Evolutionary conservation across 2,329 filamentous ascomycete species (phyloP).

Genomic region (Hypoxylon rubiginosum): DNA sequence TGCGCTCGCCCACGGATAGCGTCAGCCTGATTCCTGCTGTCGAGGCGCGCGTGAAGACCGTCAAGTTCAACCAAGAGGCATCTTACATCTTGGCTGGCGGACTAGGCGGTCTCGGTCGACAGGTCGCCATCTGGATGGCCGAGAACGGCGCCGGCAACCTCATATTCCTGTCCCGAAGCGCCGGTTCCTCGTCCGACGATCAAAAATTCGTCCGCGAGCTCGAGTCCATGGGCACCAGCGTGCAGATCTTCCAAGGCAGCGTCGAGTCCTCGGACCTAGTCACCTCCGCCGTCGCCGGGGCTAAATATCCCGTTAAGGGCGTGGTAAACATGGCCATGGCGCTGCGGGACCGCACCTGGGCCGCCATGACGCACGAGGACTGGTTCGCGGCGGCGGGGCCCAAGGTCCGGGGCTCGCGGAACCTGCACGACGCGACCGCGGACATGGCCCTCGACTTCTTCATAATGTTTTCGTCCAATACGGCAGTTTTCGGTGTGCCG

Average conservation of each 20-base stretch:
- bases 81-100: conserved; percentile 44
- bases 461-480: conserved; percentile 51
- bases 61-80: background rate
- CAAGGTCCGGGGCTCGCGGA: conserved; percentile 58
- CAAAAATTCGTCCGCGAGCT: conserved; percentile 26
- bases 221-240: conserved; percentile 27
- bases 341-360: conserved; percentile 49
- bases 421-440: conserved; percentile 53
- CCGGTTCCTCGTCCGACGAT: background rate
- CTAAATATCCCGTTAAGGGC: conserved; percentile 27
- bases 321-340: conserved; percentile 41
- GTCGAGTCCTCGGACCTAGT: conserved; percentile 27
- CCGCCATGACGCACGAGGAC: conserved; percentile 53
- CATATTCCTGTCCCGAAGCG: conserved; percentile 35
- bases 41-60: too few species aligned
- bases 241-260: conserved; percentile 24
- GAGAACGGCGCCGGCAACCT: conserved; percentile 34
- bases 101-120: conserved; percentile 41
- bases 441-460: conserved; percentile 54
- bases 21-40: too few species aligned
- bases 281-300: conserved; percentile 8
- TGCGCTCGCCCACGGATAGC: too few species aligned
- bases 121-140: conserved; percentile 37
- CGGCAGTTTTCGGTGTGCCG: conserved; percentile 44
- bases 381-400: conserved; percentile 52